Base-by-base conservation (phyloP, 352 stramenopile species). In the Globisporangium abappressorium region DNA sequence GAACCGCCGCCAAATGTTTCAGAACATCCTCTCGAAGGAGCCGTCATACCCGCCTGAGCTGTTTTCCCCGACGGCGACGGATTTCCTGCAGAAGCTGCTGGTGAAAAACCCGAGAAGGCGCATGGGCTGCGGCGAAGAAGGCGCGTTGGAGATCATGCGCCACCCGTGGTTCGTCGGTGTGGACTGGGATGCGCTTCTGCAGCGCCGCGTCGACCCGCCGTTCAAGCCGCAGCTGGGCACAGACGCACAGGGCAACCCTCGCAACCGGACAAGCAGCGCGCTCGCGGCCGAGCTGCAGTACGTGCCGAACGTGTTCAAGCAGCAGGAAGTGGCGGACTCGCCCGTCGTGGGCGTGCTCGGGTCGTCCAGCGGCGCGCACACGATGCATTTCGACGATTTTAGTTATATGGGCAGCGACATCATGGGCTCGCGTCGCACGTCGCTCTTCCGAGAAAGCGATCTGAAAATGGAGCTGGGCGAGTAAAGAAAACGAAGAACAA, bases 391-490 rank as follows among this genome's bases (percentile, higher is more conserved):
- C 53, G 87, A 95, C 36, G 84, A 94, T 69, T 95, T 94, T 66
- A 93, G 82, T 57, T 95, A 94, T 72, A 93, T 93, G 86, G 87
- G 85, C 62, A 95, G 87, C 68, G 87, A 93, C 58, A 87, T 95
- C 61, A 90, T 92, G 70, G 87, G 87, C 34, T 93, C 85, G 30
- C 80, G 87, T n/a, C 84, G 82, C 47, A 93, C 85, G 24, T 93
- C 87, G 24, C 73, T 93, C 63, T 93, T 93, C 71, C 82, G 85
- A 20, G 85, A 95, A 65, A 92, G 83, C 72, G 87, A 95, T 64
- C 78, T 95, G 47, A 89, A 89, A 61, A 95, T 95, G 87, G 87
- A 95, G 68, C 65, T 93, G 53, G 81, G 80, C 51, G 85, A 93
- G 59, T 90, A 67, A 54, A 14, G 9, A 7, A 28, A 38, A 60